These are phyloP conservation scores for Trypanosoma rangeli DNA, from an alignment of 208 protist species.

Conservation along the genomic window DNA sequence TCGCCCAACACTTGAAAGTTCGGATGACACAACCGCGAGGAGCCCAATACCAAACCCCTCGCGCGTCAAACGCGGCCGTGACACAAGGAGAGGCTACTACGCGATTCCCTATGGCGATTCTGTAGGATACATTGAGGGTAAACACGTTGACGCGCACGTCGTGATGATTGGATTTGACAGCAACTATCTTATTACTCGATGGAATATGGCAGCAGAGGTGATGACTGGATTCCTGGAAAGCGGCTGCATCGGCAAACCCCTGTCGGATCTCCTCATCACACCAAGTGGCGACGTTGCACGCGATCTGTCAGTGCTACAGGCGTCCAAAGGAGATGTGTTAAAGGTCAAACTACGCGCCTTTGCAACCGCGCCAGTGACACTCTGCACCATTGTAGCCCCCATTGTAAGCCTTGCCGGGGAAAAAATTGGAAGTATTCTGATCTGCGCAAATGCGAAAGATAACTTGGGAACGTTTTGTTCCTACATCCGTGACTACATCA, in stretches of 20 bases:
- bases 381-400: slow-evolving; percentile 74
- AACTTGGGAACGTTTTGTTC: slow-evolving; percentile 75
- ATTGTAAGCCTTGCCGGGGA: slow-evolving; percentile 56
- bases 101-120: slow-evolving; percentile 66
- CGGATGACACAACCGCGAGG: slow-evolving; percentile 1
- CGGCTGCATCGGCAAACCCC: slow-evolving; percentile 81
- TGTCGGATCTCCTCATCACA: slow-evolving; percentile 77
- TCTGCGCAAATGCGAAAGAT: slow-evolving; percentile 85
- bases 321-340: slow-evolving; percentile 40
- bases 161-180: slow-evolving; percentile 89
- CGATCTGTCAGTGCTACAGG: slow-evolving; percentile 39
- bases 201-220: slow-evolving; percentile 84
- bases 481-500: slow-evolving; percentile 82
- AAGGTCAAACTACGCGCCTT: slow-evolving; percentile 84
- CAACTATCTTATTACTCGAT: slow-evolving; percentile 76
- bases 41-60: background rate
- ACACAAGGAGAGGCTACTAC: slow-evolving; percentile 75
- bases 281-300: slow-evolving; percentile 33
- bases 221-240: slow-evolving; percentile 85
- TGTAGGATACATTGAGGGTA: slow-evolving; percentile 86
- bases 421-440: slow-evolving; percentile 76
- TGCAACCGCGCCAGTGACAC: slow-evolving; percentile 65
- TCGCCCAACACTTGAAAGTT: background rate
- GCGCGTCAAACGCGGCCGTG: slow-evolving; percentile 12
- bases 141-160: slow-evolving; percentile 78